Evolutionary conservation across 495 filamentous ascomycete genomes (phyloP).

Genomic region (Ramalina peruviana): DNA sequence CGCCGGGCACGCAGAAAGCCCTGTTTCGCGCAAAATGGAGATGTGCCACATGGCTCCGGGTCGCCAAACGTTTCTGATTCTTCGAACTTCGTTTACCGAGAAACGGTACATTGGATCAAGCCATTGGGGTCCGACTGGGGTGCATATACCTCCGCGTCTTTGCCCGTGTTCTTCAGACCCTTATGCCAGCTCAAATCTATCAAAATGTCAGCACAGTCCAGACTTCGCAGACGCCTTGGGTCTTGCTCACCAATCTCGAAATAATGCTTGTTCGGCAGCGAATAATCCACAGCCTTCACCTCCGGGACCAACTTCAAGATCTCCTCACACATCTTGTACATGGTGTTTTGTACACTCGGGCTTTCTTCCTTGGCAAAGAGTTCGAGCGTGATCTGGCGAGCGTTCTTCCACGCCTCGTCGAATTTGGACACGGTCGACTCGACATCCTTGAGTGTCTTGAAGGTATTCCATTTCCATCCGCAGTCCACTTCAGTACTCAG

Average conservation of each 20-base stretch:
- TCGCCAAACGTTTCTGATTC: too few species aligned
- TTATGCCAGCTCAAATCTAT: constrained; percentile 77
- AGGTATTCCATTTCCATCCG: constrained; percentile 69
- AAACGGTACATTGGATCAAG: constrained; percentile 88
- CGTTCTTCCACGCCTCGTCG: constrained; percentile 60
- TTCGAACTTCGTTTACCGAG: constrained; percentile 31
- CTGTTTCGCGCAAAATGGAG: background rate
- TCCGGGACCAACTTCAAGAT: constrained; percentile 65
- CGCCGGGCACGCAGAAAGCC: too few species aligned
- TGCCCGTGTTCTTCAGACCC: constrained; percentile 89
- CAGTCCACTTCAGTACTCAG: constrained; percentile 84
- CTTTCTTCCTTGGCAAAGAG: constrained; percentile 86
- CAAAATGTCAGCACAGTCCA: background rate
- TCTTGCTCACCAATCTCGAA: constrained; percentile 77
- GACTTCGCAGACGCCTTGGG: background rate
- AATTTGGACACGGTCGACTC: constrained; percentile 49
- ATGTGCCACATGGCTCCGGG: background rate
- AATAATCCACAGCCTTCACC: constrained; percentile 63
- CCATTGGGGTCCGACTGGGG: constrained; percentile 90
- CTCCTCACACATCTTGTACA: constrained; percentile 94
- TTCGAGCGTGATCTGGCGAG: constrained; percentile 71
- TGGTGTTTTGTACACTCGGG: constrained; percentile 87
- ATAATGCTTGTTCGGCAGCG: constrained; percentile 94
- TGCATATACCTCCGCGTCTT: constrained; percentile 89
- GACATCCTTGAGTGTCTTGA: constrained; percentile 54